phyloP scores from a whole-genome alignment of 257 asterid genomes.

The Solanum pinnatisectum region DNA sequence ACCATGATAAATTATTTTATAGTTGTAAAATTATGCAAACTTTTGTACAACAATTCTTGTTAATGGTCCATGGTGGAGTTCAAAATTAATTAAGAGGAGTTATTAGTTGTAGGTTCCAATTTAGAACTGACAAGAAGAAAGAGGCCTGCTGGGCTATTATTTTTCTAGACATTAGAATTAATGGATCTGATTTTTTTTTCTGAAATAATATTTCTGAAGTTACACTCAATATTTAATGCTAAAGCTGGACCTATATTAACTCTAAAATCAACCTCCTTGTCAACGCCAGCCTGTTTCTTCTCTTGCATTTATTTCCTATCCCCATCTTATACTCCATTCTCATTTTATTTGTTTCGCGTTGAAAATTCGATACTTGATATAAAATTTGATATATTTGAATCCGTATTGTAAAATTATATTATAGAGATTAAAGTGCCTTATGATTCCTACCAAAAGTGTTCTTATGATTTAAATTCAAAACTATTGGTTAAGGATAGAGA shows the following conservation, averaged over 20 bases:
- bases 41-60: background rate
- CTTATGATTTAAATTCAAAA: background rate
- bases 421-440: background rate
- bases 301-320: background rate
- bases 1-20: background rate
- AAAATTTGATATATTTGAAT: background rate
- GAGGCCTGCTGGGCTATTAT: background rate
- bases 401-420: background rate
- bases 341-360: background rate
- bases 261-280: background rate
- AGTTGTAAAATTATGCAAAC: background rate
- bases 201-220: background rate
- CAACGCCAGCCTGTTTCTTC: background rate
- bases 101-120: background rate
- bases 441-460: background rate
- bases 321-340: background rate
- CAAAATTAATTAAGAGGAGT: background rate
- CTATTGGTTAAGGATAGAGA: background rate
- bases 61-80: background rate
- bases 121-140: background rate
- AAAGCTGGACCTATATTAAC: background rate
- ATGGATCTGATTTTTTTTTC: background rate
- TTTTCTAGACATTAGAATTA: background rate
- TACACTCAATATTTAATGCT: background rate
- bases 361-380: rapidly evolving